These are phyloP conservation scores for Thalassiosira hispida DNA, from an alignment of 352 stramenopile genomes.

Conservation along the genomic window DNA sequence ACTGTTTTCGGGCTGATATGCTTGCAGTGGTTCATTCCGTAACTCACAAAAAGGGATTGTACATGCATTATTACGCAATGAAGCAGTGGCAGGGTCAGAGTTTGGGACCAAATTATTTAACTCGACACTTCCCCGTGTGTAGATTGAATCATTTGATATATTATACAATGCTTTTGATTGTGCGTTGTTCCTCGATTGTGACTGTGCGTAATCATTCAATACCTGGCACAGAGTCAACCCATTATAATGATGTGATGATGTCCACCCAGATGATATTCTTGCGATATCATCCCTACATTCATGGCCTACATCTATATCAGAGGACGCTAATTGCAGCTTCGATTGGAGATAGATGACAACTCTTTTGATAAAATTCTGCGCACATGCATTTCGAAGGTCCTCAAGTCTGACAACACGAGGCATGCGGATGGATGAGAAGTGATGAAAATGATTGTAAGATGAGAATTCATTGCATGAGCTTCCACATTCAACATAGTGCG, in stretches of 20 bases:
- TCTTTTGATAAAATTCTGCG: slow-evolving; percentile 49
- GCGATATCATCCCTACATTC: background rate
- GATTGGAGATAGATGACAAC: slow-evolving; percentile 8
- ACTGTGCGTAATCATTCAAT: slow-evolving; percentile 37
- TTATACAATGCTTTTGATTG: slow-evolving; percentile 18
- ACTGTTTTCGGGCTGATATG: background rate
- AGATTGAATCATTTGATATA: slow-evolving; percentile 42
- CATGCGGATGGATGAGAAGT: slow-evolving; percentile 14
- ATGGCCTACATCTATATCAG: background rate
- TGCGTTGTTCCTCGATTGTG: slow-evolving; percentile 3
- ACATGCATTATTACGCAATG: slow-evolving; percentile 39
- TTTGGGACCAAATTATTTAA: background rate
- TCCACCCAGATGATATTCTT: slow-evolving; percentile 39
- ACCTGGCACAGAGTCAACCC: slow-evolving; percentile 37
- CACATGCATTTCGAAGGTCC: slow-evolving; percentile 46
- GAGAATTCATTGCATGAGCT: slow-evolving; percentile 33
- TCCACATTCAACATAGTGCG: slow-evolving; percentile 42
- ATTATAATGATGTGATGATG: slow-evolving; percentile 38
- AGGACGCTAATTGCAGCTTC: background rate
- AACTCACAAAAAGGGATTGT: slow-evolving; percentile 45
- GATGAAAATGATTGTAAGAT: slow-evolving; percentile 24
- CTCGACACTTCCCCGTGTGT: slow-evolving; percentile 25
- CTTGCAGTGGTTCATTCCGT: background rate
- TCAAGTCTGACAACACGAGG: slow-evolving; percentile 38
- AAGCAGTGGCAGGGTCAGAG: slow-evolving; percentile 7